A percentile compares a stretch with the other conserved stretches of the same genome.
phyloP scores from a whole-genome alignment of 2,329 filamentous ascomycete genomes.

The Diaporthe longicolla region DNA sequence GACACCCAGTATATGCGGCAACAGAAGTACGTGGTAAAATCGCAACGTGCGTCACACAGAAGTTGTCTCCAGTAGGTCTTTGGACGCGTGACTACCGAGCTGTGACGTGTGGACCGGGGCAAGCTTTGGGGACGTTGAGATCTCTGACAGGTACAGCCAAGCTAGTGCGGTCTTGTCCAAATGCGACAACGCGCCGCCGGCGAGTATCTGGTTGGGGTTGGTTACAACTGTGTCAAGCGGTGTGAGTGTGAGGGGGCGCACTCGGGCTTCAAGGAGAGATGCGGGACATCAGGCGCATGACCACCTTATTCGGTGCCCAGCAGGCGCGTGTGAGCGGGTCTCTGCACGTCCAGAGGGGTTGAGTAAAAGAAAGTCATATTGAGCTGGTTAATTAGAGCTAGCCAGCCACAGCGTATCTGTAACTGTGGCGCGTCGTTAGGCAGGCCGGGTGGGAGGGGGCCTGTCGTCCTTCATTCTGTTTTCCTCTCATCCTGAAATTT shows the following conservation, averaged over 20 bases:
- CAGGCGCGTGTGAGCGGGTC: background rate
- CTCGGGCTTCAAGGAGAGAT: background rate
- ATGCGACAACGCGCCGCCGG: constrained; percentile 15
- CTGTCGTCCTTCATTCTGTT: too few relatives aligned
- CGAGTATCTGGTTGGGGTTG: constrained; percentile 1
- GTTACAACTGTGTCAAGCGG: constrained; percentile 1
- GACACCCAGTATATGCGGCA: background rate
- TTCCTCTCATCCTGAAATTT: too few relatives aligned
- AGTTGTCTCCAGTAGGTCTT: background rate
- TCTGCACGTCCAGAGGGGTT: background rate
- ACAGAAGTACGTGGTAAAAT: background rate
- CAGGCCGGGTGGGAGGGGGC: too few relatives aligned
- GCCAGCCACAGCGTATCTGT: background rate
- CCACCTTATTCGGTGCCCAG: background rate
- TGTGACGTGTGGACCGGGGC: background rate
- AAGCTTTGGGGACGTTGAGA: background rate
- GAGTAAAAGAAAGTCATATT: background rate
- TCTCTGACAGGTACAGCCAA: constrained; percentile 18
- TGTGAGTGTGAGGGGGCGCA: background rate
- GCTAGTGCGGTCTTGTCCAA: background rate
- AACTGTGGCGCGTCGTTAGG: too few relatives aligned
- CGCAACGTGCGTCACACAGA: background rate
- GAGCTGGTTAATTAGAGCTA: background rate
- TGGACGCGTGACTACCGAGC: background rate
- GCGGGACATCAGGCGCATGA: background rate